Conservation (phyloP, 2,329 filamentous ascomycete genomes). For the Penicillium fuscoglaucum region DNA sequence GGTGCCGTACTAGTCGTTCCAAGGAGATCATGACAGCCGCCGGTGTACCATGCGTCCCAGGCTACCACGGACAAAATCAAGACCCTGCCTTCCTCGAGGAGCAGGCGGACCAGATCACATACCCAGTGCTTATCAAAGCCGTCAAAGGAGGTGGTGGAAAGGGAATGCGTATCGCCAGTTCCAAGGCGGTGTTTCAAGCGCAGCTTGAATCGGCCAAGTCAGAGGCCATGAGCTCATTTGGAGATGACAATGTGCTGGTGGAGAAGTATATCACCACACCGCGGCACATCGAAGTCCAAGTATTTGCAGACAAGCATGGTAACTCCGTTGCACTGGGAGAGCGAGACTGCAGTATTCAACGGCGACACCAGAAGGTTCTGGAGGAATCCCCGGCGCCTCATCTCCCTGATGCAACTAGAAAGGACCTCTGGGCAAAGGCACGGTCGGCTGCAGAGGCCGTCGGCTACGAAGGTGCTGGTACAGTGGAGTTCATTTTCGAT, state of each 20-base stretch:
- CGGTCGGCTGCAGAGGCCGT: constrained; percentile 63
- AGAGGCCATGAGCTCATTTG: constrained; percentile 64
- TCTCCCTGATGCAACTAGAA: constrained; percentile 58
- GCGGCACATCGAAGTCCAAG: constrained; percentile 66
- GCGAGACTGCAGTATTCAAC: constrained; percentile 65
- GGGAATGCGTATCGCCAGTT: constrained; percentile 65
- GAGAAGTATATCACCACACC: constrained; percentile 69
- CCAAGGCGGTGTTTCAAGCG: constrained; percentile 58
- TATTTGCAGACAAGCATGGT: constrained; percentile 66
- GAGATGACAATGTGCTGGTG: constrained; percentile 65
- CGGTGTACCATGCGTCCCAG: constrained; percentile 94
- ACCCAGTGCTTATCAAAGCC: constrained; percentile 65
- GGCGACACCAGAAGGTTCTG: constrained; percentile 66
- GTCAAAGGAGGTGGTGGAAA: constrained; percentile 68
- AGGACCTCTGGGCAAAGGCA: constrained; percentile 66
- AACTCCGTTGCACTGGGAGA: constrained; percentile 66
- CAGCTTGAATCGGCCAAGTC: constrained; percentile 65
- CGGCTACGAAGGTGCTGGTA: constrained; percentile 65
- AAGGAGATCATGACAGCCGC: constrained; percentile 97
- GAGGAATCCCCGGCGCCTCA: constrained; percentile 67
- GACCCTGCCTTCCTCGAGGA: constrained; percentile 60
- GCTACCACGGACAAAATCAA: constrained; percentile 89
- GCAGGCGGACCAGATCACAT: constrained; percentile 71
- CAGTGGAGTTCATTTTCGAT: constrained; percentile 69
- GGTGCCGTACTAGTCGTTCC: constrained; percentile 55